Conservation (phyloP, 345 rosid species). For the Citrus reticulata region DNA sequence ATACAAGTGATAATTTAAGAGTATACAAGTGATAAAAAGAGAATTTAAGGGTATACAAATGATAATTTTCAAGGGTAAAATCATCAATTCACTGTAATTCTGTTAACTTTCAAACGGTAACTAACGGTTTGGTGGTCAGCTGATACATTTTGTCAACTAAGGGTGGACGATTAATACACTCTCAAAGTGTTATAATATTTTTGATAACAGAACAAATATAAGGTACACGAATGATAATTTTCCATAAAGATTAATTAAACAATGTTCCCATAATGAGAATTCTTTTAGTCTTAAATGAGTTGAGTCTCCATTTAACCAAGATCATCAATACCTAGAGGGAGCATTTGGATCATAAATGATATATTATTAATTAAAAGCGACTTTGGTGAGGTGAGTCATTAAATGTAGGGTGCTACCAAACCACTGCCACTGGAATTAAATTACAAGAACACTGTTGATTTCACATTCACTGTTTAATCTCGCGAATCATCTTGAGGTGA, state of each 20-base stretch:
- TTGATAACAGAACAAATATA: too few relatives aligned
- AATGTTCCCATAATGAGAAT: neutral
- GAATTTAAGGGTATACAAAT: too few relatives aligned
- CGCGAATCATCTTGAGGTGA: neutral
- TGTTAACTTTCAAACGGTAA: too few relatives aligned
- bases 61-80: too few relatives aligned
- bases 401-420: neutral
- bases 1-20: too few relatives aligned
- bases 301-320: neutral
- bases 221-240: too few relatives aligned
- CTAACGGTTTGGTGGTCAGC: too few relatives aligned
- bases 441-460: neutral
- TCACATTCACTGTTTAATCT: neutral
- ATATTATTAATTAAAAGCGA: neutral
- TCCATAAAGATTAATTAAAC: neutral
- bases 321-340: neutral
- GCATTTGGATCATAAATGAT: neutral
- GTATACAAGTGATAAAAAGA: too few relatives aligned
- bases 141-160: too few relatives aligned
- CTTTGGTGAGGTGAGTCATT: neutral
- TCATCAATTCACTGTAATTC: too few relatives aligned
- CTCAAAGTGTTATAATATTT: too few relatives aligned
- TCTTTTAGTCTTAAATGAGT: neutral
- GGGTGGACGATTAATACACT: too few relatives aligned
- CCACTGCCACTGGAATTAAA: neutral